A percentile compares a stretch with the other conserved stretches of the same genome.
Evolutionary conservation across 2,329 filamentous ascomycete genomes (phyloP).

Genomic region (Fonsecaea erecta): DNA sequence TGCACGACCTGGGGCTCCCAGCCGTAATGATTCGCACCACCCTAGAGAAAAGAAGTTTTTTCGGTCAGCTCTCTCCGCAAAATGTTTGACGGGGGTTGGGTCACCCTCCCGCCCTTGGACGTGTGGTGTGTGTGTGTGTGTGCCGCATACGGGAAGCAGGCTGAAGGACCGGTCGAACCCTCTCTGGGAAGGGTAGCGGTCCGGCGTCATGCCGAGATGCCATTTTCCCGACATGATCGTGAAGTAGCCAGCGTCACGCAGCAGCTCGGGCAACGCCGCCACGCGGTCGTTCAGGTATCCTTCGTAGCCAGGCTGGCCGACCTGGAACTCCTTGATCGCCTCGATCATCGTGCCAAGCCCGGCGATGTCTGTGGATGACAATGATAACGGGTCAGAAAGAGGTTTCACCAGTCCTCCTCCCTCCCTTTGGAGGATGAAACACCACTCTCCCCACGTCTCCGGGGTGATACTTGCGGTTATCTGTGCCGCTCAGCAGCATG

Average conservation of each 20-base stretch:
- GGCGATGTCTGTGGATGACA: conserved; percentile 41
- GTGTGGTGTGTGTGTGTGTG: too few species aligned
- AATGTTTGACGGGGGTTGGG: too few species aligned
- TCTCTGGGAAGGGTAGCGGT: conserved; percentile 39
- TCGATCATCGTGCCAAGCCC: conserved; percentile 43
- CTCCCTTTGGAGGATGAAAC: too few species aligned
- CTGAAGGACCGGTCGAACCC: conserved; percentile 42
- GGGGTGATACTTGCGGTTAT: conserved; percentile 26
- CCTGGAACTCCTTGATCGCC: conserved; percentile 34
- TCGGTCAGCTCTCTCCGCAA: conserved; percentile 3
- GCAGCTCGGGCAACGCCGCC: conserved; percentile 44
- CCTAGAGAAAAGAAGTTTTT: conserved; percentile 1
- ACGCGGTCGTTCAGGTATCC: conserved; percentile 37
- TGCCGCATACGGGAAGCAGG: conserved; percentile 31
- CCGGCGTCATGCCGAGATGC: conserved; percentile 43
- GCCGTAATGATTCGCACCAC: conserved; percentile 44
- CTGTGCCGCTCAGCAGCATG: conserved; percentile 45
- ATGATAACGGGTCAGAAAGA: not conserved
- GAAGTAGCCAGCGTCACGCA: conserved; percentile 44
- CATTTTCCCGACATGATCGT: conserved; percentile 47
- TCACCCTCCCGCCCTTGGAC: too few species aligned
- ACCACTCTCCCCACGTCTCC: too few species aligned
- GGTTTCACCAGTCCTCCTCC: too few species aligned
- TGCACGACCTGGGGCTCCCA: conserved; percentile 41
- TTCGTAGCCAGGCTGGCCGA: conserved; percentile 42